Evolutionary conservation across 1,139 yeast genomes (phyloP).

Genomic region (Geotrichum fermentans): DNA sequence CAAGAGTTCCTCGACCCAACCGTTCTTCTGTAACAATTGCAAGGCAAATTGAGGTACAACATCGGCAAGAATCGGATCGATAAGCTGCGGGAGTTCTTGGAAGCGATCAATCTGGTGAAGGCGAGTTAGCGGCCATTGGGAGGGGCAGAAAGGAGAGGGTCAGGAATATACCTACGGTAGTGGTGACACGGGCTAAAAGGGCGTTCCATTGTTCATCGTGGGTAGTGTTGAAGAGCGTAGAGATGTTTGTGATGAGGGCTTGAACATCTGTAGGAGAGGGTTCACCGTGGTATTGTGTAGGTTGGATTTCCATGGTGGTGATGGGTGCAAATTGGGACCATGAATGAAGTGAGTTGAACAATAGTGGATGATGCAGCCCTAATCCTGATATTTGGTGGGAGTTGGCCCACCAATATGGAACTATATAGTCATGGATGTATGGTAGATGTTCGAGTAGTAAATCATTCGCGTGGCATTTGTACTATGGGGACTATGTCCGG

Average conservation of each 20-base stretch:
- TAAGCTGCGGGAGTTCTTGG: slow-evolving; percentile 38
- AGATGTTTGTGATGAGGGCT: background rate
- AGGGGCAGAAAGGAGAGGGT: no score
- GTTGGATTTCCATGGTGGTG: background rate
- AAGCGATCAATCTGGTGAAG: slow-evolving; percentile 23
- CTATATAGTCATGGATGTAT: no score
- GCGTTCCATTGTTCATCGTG: background rate
- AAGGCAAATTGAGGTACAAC: slow-evolving; percentile 25
- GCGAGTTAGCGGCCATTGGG: background rate
- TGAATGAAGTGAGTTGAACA: background rate
- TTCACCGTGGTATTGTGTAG: background rate
- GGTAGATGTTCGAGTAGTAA: no score
- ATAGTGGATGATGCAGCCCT: background rate
- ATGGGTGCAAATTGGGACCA: background rate
- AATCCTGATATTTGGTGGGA: no score
- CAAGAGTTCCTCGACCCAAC: slow-evolving; percentile 31
- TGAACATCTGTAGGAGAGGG: slow-evolving; percentile 1
- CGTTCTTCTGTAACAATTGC: slow-evolving; percentile 12
- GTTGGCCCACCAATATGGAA: no score
- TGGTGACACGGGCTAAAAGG: background rate
- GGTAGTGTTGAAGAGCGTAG: background rate
- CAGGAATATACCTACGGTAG: background rate
- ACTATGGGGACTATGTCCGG: no score
- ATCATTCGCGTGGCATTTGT: no score
- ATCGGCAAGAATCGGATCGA: slow-evolving; percentile 33